Base-by-base conservation (phyloP, 257 asterid genomes). In the Cruciata laevipes region DNA sequence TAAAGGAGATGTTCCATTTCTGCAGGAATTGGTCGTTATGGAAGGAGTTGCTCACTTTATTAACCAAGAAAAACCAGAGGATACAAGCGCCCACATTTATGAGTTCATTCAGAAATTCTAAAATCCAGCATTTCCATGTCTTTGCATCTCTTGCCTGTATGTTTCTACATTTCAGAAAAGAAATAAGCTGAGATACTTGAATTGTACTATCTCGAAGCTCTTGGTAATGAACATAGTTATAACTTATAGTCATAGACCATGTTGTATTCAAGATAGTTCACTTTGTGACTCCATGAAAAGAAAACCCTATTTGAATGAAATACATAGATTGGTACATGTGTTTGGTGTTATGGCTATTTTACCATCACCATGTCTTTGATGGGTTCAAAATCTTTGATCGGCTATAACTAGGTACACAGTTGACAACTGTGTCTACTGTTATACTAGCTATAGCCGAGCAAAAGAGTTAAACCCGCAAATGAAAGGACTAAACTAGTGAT, bases 1-100 rank as follows among this genome's bases (percentile, higher is more conserved):
- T 82, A 76, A 82, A 73, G 71, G 68, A 71, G 71, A 75, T 0
- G 97, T 91, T 38, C 98, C 97, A 0, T 85, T 78, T 70, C 73
- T 91, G 77, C 92, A 91, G 69, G 96, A 87, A 65, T 13, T 84
- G 3, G 87, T 91, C 40, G 65, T 91, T 60, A 84, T 91, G 97
- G 89, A 89, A 79, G 98, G 95, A 35, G 98, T 86, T n/a, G 98
- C 85, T 71, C 98, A 89, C 80, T 91, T 89, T 68, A 44, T 84
- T 60, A 79, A 85, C 73, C 83, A 87, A 76, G 98, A 91, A 75
- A 91, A 83, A 72, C 88, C 98, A 3, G 93, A 84, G 40, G 93
- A 91, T 78, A 79, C 78, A 71, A 89, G 69, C 68, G 70, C 80
- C n/a, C 97, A 89, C 73, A 87, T 91, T 21, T 78, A 73, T 61